Base-by-base conservation (phyloP, 495 filamentous ascomycete genomes). In the Amniculicola lignicola region DNA sequence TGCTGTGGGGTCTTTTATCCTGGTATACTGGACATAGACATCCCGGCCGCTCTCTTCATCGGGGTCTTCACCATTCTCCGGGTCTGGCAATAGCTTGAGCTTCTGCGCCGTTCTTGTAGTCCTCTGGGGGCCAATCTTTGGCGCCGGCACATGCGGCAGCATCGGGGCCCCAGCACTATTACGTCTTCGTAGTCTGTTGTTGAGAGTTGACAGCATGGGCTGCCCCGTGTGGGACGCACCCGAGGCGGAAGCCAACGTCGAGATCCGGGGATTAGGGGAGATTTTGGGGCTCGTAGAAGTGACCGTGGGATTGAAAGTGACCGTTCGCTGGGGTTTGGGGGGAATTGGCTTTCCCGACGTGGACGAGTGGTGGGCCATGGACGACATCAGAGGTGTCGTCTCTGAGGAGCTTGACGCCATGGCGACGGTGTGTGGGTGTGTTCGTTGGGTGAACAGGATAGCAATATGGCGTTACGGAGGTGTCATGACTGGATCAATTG, bases 81-180 rank as follows among this genome's bases (percentile, higher is more conserved):
- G 90, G 63, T 92, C 89, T 3, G 93, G 93, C 9, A 98, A 74
- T 14, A 97, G 78, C 71, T 98, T 98, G 45, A 98, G 78, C 71
- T 98, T 98, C 74, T 97, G 89, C 1, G 89, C 88, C 51, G 87
- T 96, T 69, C 95, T 93, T 24, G 90, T 95, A 37, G 91, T 97
- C 68, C 93, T 75, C 63, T 97, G 93, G 6, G 94, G 90, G 3
- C 93, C 93, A 47, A 96, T 91, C 74, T 98, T 98, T 5, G 79
- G 72, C 2, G 75, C 69, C 1, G 72, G 74, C 0, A 77, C 67
- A 7, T 75, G 70, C 4, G 77, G 54, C 24, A 70, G 67, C 7
- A 77, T 71, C 5, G 83, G 78, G 53, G 88, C 80, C 24, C 87
- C 85, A 65, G 88, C 82, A 69, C 88, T 92, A 63, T 95, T 90